phyloP scores from a whole-genome alignment of 2,329 filamentous ascomycete species.

The Beauveria pseudobassiana region DNA sequence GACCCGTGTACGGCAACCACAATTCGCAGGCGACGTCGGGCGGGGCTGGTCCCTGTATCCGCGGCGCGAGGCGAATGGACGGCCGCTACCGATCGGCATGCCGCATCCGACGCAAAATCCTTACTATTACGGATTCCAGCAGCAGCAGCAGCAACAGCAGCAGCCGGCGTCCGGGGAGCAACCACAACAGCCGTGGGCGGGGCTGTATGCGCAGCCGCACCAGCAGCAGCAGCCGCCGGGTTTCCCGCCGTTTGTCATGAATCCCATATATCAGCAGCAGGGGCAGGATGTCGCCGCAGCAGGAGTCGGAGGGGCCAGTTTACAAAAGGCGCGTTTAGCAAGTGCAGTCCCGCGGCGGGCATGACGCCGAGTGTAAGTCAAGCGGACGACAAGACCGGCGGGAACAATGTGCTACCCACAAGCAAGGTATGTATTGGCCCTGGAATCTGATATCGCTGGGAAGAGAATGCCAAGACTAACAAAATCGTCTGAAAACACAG shows the following conservation, averaged over 20 bases:
- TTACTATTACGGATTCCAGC: conserved; percentile 33
- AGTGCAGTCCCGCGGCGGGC: neutral
- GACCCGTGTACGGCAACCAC: conserved; percentile 46
- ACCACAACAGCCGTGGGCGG: too few species aligned
- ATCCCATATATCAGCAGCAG: conserved; percentile 2
- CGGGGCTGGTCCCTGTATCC: conserved; percentile 35
- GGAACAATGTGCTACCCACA: conserved; percentile 5
- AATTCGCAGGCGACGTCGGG: conserved; percentile 20
- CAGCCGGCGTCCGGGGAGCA: too few species aligned
- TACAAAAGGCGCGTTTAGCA: conserved; percentile 11
- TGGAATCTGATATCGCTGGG: too few species aligned
- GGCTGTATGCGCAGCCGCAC: neutral
- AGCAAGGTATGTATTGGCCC: conserved; percentile 8
- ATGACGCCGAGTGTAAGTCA: conserved; percentile 7
- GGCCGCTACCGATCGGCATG: conserved; percentile 32
- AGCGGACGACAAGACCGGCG: conserved; percentile 1
- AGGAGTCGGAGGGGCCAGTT: neutral
- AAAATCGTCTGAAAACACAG: neutral
- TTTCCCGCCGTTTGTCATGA: conserved; percentile 18
- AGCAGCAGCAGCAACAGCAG: neutral
- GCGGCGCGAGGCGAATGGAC: conserved; percentile 22
- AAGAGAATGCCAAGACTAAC: neutral
- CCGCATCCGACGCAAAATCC: conserved; percentile 37
- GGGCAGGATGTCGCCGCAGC: neutral
- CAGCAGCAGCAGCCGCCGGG: neutral